These are phyloP conservation scores for Yamadazyma conglobata DNA, from an alignment of 1,139 yeast species.

Conservation along the genomic window DNA sequence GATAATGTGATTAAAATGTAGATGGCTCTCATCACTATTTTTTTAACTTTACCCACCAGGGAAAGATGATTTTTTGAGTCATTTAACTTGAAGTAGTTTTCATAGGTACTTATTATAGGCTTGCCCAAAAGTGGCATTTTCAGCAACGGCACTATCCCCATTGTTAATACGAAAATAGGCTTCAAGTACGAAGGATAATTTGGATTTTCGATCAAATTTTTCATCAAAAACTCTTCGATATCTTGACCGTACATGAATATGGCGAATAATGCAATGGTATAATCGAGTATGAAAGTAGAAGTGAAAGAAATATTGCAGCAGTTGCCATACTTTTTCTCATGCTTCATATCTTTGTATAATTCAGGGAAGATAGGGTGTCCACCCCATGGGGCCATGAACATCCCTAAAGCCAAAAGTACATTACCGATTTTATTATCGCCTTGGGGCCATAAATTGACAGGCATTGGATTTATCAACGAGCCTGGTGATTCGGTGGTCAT, in stretches of 20 bases:
- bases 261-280: conserved; percentile 32
- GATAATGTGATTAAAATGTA: conserved; percentile 22
- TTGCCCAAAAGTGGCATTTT: conserved; percentile 39
- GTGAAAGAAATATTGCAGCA: conserved; percentile 33
- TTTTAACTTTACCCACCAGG: conserved; percentile 16
- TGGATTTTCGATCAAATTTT: conserved; percentile 33
- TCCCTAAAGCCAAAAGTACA: conserved; percentile 59
- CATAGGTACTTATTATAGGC: conserved; percentile 43
- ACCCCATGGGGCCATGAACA: conserved; percentile 86
- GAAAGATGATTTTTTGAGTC: conserved; percentile 3
- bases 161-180: conserved; percentile 28
- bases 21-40: conserved; percentile 26
- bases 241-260: conserved; percentile 39
- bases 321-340: conserved; percentile 44
- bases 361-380: conserved; percentile 88
- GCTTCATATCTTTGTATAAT: conserved; percentile 77
- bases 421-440: conserved; percentile 31
- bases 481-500: conserved; percentile 57
- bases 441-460: conserved; percentile 50
- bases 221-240: conserved; percentile 38
- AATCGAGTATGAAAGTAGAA: conserved; percentile 32
- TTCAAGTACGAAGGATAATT: conserved; percentile 32
- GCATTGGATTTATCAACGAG: conserved; percentile 55
- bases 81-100: conserved; percentile 17
- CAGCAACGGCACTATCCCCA: conserved; percentile 41